These are phyloP conservation scores for Macaranga tanarius DNA, from an alignment of 441 rosid genomes.

Conservation along the genomic window DNA sequence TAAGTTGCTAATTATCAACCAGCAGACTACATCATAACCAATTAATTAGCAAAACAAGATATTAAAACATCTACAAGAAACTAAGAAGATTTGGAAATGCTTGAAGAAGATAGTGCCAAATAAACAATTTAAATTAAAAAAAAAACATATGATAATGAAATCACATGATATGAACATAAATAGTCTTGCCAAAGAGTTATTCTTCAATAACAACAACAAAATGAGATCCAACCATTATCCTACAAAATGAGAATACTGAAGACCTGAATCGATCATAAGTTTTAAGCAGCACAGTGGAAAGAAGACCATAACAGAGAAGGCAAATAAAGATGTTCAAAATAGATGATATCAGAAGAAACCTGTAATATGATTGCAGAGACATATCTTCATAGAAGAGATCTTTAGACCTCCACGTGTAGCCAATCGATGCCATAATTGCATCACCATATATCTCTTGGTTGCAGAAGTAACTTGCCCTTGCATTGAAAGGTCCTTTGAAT, in stretches of 20 bases:
- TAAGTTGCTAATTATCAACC: neutral
- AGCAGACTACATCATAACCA: neutral
- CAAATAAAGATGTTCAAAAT: conserved; percentile 4
- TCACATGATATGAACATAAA: neutral
- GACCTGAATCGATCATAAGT: conserved; percentile 2
- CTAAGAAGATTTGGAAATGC: neutral
- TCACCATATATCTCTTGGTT: conserved; percentile 72
- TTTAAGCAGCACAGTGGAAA: conserved; percentile 11
- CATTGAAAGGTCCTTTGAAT: conserved; percentile 50
- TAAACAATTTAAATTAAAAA: neutral
- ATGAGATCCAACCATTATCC: neutral
- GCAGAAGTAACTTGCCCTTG: conserved; percentile 74
- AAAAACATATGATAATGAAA: conserved; percentile 1
- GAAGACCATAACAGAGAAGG: conserved; percentile 6
- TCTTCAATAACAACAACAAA: neutral
- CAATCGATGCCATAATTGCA: conserved; percentile 89
- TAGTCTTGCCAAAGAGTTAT: neutral
- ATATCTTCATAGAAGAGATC: conserved; percentile 67
- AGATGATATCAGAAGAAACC: conserved; percentile 43
- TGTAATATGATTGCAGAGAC: conserved; percentile 70
- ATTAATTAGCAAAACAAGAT: conserved; percentile 1
- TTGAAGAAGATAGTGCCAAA: neutral
- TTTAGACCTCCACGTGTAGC: conserved; percentile 75
- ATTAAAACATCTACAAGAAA: neutral
- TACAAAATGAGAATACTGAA: neutral